These are phyloP conservation scores for Geotrichum phurueaensis DNA, from an alignment of 1,139 yeast genomes.

Conservation along the genomic window DNA sequence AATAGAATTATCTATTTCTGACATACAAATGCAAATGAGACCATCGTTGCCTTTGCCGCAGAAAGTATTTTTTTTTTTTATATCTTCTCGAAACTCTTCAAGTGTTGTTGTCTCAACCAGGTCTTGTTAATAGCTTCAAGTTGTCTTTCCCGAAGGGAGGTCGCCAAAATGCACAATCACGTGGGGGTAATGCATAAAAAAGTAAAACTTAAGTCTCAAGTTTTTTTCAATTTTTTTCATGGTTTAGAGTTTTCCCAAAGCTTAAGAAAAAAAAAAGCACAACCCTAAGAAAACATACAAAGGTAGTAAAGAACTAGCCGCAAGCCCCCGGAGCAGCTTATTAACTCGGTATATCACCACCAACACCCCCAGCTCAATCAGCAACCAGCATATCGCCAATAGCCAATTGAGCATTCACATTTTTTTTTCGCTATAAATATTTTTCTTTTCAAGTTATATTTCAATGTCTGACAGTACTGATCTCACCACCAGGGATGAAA, in stretches of 20 bases:
- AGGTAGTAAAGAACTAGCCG: not conserved
- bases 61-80: not conserved
- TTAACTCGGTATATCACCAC: not conserved
- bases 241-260: not conserved
- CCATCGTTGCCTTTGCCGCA: not conserved
- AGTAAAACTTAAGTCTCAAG: not conserved
- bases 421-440: no score
- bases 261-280: not conserved
- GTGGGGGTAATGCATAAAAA: not conserved
- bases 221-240: no score
- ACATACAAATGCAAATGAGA: not conserved
- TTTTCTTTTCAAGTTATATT: not conserved
- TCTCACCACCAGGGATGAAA: constrained; percentile 5
- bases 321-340: not conserved
- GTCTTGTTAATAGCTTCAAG: not conserved
- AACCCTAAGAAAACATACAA: not conserved
- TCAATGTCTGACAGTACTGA: constrained; percentile 1
- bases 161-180: not conserved
- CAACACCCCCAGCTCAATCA: not conserved
- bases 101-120: not conserved
- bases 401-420: not conserved
- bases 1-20: not conserved
- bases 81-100: not conserved
- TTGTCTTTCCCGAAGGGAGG: not conserved
- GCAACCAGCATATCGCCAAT: not conserved